Percentiles rank a stretch among this genome's conserved stretches.
Evolutionary conservation across 148 eudicot species (phyloP).

Genomic region (Arctostaphylos glauca): DNA sequence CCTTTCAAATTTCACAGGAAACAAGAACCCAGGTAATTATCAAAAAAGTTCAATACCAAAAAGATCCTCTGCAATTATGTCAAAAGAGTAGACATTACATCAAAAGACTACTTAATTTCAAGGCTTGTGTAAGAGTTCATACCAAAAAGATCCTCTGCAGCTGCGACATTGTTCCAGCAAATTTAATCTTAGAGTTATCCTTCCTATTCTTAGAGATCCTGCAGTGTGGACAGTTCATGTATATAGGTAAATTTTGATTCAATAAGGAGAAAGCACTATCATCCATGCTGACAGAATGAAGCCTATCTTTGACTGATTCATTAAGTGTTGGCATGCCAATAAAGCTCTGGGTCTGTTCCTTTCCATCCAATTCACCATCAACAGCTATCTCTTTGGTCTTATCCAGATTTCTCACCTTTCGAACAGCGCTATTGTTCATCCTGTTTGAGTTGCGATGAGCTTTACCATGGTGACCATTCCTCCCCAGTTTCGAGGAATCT

Average conservation of each 20-base stretch:
- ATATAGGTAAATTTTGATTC: conserved; percentile 73
- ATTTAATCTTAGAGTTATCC: conserved; percentile 52
- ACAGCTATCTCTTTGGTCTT: conserved; percentile 44
- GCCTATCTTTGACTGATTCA: conserved; percentile 37
- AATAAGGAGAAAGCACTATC: conserved; percentile 62
- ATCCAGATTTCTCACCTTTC: conserved; percentile 39
- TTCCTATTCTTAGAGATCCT: conserved; percentile 49
- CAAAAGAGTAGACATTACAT: not conserved
- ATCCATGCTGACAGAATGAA: conserved; percentile 41
- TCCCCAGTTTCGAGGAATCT: conserved; percentile 46
- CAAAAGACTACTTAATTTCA: conserved; percentile 6
- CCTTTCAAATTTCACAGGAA: not conserved
- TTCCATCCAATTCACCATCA: conserved; percentile 33
- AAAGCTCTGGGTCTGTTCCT: conserved; percentile 32
- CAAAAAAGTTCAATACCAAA: not conserved
- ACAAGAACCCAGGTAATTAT: not conserved
- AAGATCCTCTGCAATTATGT: not conserved
- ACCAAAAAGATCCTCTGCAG: conserved; percentile 95
- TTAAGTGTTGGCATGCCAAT: conserved; percentile 26
- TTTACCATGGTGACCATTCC: conserved; percentile 46
- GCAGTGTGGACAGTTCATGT: conserved; percentile 82
- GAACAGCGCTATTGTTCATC: conserved; percentile 24
- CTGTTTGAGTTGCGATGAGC: conserved; percentile 47
- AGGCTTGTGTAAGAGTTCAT: conserved; percentile 24
- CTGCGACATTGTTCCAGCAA: conserved; percentile 84